phyloP scores from a whole-genome alignment of 495 filamentous ascomycete genomes.

The Penicillium flavigenum region DNA sequence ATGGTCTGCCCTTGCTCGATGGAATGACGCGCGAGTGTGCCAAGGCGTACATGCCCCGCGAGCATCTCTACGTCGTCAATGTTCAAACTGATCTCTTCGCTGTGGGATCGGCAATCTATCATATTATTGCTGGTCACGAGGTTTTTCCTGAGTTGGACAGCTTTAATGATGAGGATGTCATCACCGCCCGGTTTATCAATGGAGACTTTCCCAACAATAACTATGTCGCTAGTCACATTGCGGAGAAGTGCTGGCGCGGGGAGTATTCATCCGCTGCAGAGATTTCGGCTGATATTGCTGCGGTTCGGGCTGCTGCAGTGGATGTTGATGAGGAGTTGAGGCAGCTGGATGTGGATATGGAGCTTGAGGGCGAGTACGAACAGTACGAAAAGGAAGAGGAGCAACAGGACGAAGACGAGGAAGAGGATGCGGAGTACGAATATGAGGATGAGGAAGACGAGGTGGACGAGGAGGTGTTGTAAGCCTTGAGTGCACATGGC shows the following conservation, averaged over 20 bases:
- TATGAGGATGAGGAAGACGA: background rate
- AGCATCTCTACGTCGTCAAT: conserved; percentile 7
- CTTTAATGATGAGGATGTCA: conserved; percentile 13
- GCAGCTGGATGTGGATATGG: background rate
- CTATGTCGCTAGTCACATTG: conserved; percentile 12
- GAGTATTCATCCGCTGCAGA: conserved; percentile 8
- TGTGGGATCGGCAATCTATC: conserved; percentile 25
- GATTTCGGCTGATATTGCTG: conserved; percentile 8
- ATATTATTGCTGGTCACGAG: conserved; percentile 18
- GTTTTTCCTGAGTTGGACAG: conserved; percentile 24
- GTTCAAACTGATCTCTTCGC: conserved; percentile 28
- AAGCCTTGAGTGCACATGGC: background rate
- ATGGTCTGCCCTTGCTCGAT: conserved; percentile 13
- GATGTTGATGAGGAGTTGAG: background rate
- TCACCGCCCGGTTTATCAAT: conserved; percentile 4
- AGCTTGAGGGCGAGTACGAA: background rate
- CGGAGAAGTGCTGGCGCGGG: conserved; percentile 18
- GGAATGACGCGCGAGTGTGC: conserved; percentile 18
- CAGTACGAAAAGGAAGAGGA: background rate
- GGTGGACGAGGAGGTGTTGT: background rate
- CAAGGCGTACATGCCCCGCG: conserved; percentile 24
- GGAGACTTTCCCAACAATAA: conserved; percentile 5
- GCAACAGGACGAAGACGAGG: background rate
- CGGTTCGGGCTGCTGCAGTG: background rate
- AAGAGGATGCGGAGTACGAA: background rate